These are phyloP conservation scores for Neonectria sp. DNA, from an alignment of 2,329 filamentous ascomycete genomes.

Conservation along the genomic window DNA sequence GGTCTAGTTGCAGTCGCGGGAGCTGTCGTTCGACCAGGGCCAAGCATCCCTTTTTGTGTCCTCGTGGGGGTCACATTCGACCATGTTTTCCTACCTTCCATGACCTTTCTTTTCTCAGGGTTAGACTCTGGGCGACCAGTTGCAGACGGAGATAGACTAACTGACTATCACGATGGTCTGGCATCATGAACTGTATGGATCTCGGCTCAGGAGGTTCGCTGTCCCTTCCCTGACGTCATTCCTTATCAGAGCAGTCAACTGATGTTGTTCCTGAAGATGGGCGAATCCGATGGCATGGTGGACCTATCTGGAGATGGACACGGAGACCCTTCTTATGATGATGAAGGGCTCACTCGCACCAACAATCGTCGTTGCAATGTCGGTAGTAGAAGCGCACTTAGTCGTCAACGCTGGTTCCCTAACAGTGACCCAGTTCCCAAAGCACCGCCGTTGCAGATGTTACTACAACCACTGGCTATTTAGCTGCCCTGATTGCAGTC, in stretches of 20 bases:
- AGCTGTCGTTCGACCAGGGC: neutral
- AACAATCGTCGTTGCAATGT: slow-evolving; percentile 30
- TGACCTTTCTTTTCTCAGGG: neutral
- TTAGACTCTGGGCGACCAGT: neutral
- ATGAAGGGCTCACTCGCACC: slow-evolving; percentile 27
- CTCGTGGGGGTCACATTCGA: neutral
- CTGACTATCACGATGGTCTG: slow-evolving; percentile 10
- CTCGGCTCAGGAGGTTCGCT: slow-evolving; percentile 15
- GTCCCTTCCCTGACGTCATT: neutral
- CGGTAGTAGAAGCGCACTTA: neutral
- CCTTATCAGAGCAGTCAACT: neutral
- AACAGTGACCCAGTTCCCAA: slow-evolving; percentile 17
- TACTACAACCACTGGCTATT: slow-evolving; percentile 25
- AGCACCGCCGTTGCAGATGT: slow-evolving; percentile 25
- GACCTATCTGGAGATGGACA: slow-evolving; percentile 24
- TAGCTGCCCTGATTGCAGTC: slow-evolving; percentile 28
- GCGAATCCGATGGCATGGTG: slow-evolving; percentile 22
- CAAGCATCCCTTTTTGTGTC: neutral
- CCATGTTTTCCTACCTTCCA: neutral
- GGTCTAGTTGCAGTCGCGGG: neutral
- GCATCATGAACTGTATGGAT: neutral
- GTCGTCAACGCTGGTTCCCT: neutral
- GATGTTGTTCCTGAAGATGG: slow-evolving; percentile 19
- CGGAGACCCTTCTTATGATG: slow-evolving; percentile 28
- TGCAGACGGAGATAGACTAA: neutral